phyloP scores from a whole-genome alignment of 352 stramenopile genomes.

The Phytophthora sojae region DNA sequence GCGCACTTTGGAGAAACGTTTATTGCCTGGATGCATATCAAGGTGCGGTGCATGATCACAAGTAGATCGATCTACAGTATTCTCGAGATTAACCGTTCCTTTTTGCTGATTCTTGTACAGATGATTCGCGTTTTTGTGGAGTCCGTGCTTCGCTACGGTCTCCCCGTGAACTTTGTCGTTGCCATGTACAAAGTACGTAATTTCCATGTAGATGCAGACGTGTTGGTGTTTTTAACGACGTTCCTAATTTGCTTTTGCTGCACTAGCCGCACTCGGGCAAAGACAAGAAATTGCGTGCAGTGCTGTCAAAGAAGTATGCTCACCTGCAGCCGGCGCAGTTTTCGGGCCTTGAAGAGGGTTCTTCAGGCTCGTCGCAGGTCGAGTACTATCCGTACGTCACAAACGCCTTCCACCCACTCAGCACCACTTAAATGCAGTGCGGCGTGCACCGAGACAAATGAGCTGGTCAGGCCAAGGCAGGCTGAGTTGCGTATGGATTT shows the following conservation, averaged over 20 bases:
- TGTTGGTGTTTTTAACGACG: not conserved
- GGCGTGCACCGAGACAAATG: constrained; percentile 8
- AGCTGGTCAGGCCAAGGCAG: constrained; percentile 6
- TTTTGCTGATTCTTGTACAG: constrained; percentile 26
- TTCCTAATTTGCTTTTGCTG: not conserved
- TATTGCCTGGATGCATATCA: constrained; percentile 99
- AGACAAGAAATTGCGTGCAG: constrained; percentile 84
- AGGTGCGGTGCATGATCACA: constrained; percentile 65
- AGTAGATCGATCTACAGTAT: not conserved
- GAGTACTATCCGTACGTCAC: constrained; percentile 89
- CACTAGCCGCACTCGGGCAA: constrained; percentile 74
- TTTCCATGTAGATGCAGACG: not conserved
- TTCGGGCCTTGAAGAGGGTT: constrained; percentile 76
- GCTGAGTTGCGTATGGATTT: constrained; percentile 16
- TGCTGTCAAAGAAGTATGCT: constrained; percentile 88
- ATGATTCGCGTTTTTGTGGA: constrained; percentile 98
- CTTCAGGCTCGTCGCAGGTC: constrained; percentile 58
- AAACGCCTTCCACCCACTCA: constrained; percentile 79
- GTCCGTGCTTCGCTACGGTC: constrained; percentile 97
- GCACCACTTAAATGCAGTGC: constrained; percentile 29
- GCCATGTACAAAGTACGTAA: constrained; percentile 80
- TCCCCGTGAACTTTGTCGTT: constrained; percentile 96
- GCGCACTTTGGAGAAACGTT: constrained; percentile 98
- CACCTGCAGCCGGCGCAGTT: constrained; percentile 88
- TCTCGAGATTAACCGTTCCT: not conserved